These are phyloP conservation scores for Fusarium graminum DNA, from an alignment of 2,329 filamentous ascomycete species.

Conservation along the genomic window DNA sequence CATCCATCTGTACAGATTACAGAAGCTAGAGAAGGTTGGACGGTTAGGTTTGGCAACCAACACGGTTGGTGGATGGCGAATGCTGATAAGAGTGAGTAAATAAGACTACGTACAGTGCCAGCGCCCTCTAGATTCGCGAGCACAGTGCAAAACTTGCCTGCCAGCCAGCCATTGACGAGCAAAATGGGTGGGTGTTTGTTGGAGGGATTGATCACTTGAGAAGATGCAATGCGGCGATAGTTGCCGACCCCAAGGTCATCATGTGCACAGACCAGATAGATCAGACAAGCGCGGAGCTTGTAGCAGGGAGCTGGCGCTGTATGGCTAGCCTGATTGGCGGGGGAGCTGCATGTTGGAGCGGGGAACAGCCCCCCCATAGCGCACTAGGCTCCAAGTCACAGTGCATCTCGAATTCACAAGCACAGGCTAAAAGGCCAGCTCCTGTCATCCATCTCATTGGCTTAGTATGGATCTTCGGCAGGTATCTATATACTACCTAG, in stretches of 20 bases:
- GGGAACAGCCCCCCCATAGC: conserved; percentile 36
- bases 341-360: conserved; percentile 31
- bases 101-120: conserved; percentile 3
- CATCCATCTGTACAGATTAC: not conserved
- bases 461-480: too few relatives aligned
- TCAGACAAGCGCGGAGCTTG: conserved; percentile 17
- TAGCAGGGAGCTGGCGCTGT: conserved; percentile 43
- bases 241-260: conserved; percentile 39
- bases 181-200: conserved; percentile 23
- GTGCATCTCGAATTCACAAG: conserved; percentile 20
- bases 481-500: not conserved
- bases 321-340: conserved; percentile 31
- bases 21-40: conserved; percentile 16
- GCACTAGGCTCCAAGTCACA: conserved; percentile 34
- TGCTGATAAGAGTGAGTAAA: conserved; percentile 43
- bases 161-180: conserved; percentile 20
- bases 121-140: conserved; percentile 4
- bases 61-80: conserved; percentile 42
- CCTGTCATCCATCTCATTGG: not conserved
- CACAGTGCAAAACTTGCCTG: conserved; percentile 7
- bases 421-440: conserved; percentile 6
- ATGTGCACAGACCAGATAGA: conserved; percentile 35
- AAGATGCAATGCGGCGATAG: conserved; percentile 43
- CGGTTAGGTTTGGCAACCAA: conserved; percentile 11
- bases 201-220: conserved; percentile 36